Evolutionary conservation across 352 stramenopile species (phyloP).

Genomic region (Pythium aphanidermatum): DNA sequence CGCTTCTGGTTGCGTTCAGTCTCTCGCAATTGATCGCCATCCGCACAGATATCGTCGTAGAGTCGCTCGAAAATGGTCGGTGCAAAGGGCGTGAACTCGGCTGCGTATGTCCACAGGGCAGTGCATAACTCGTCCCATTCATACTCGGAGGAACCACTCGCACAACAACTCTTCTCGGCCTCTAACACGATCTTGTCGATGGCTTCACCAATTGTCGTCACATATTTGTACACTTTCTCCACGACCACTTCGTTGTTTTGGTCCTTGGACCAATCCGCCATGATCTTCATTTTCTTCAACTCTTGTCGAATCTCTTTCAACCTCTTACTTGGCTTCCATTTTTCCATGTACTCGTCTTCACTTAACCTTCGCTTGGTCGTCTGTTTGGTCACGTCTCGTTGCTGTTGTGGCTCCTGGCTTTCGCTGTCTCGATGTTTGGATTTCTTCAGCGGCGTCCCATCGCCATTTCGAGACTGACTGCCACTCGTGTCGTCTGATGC

Average conservation of each 20-base stretch:
- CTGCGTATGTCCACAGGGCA: slow-evolving; percentile 74
- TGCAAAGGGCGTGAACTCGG: slow-evolving; percentile 69
- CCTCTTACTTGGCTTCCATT: slow-evolving; percentile 75
- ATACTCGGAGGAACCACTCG: slow-evolving; percentile 8
- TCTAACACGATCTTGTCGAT: slow-evolving; percentile 74
- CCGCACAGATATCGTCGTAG: slow-evolving; percentile 81
- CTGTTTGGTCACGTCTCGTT: slow-evolving; percentile 6
- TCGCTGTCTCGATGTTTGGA: slow-evolving; percentile 34
- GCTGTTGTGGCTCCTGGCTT: slow-evolving; percentile 17
- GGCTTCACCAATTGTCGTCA: slow-evolving; percentile 68
- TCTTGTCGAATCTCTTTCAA: slow-evolving; percentile 71
- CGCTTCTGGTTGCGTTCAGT: background rate
- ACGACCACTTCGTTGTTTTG: slow-evolving; percentile 81
- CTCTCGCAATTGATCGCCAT: slow-evolving; percentile 31
- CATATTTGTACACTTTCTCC: slow-evolving; percentile 85
- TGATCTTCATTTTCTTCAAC: slow-evolving; percentile 87
- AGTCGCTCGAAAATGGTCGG: slow-evolving; percentile 73
- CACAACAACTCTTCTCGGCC: slow-evolving; percentile 27
- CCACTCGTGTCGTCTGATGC: slow-evolving; percentile 17
- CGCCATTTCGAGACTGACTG: slow-evolving; percentile 24
- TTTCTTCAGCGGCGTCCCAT: slow-evolving; percentile 31
- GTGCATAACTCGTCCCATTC: slow-evolving; percentile 76
- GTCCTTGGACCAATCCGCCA: slow-evolving; percentile 72
- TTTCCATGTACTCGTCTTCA: slow-evolving; percentile 49
- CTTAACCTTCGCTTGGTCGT: slow-evolving; percentile 32